phyloP scores from a whole-genome alignment of 805 yeast species.

The Suhomyces sp. region DNA sequence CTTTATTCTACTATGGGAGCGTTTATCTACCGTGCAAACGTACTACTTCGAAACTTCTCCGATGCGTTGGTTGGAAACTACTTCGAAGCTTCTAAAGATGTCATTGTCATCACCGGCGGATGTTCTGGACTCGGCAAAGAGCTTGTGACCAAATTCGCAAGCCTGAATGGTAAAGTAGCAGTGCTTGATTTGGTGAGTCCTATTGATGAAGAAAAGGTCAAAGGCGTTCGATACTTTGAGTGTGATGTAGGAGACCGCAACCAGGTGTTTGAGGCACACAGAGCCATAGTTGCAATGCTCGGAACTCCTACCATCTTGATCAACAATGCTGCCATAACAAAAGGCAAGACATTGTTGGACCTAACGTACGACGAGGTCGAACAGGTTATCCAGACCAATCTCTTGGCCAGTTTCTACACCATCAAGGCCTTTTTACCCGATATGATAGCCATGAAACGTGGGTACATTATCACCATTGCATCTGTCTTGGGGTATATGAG shows the following conservation, averaged over 20 bases:
- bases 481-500: conserved; percentile 83
- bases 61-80: conserved; percentile 48
- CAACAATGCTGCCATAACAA: conserved; percentile 81
- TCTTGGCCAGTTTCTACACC: conserved; percentile 67
- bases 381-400: conserved; percentile 61
- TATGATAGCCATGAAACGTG: conserved; percentile 61
- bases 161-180: conserved; percentile 50
- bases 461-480: conserved; percentile 77
- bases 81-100: conserved; percentile 53
- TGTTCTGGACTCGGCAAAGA: conserved; percentile 73
- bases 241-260: conserved; percentile 68
- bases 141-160: conserved; percentile 47
- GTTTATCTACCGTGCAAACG: conserved; percentile 13
- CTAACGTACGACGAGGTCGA: conserved; percentile 58
- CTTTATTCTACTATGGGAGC: conserved; percentile 1
- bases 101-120: conserved; percentile 84
- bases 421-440: conserved; percentile 69
- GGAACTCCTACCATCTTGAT: conserved; percentile 68
- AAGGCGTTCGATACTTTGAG: conserved; percentile 50
- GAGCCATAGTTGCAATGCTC: conserved; percentile 40
- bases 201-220: conserved; percentile 23
- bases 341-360: conserved; percentile 56
- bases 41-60: conserved; percentile 27
- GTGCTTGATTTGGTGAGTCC: conserved; percentile 63
- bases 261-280: conserved; percentile 42